Percentiles rank a stretch among this genome's conserved stretches.
These are phyloP conservation scores for Epithele typhae DNA, from an alignment of 768 basidiomycete genomes.

Conservation along the genomic window DNA sequence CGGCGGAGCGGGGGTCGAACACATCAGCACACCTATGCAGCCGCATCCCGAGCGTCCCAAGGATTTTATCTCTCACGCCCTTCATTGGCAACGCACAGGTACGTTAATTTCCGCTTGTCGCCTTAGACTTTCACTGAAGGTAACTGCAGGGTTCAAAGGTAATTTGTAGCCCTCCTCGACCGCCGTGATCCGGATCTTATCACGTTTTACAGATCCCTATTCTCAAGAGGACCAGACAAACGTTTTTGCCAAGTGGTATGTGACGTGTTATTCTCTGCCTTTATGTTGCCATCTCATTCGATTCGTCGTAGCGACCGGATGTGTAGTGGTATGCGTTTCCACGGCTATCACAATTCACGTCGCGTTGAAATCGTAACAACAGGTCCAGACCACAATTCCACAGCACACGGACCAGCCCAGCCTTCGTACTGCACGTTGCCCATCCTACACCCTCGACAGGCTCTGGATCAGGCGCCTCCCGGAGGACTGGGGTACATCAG, in stretches of 20 bases:
- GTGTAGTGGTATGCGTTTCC: constrained; percentile 39
- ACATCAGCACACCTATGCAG: constrained; percentile 37
- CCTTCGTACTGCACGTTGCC: constrained; percentile 54
- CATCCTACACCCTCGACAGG: constrained; percentile 42
- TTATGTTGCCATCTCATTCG: not conserved
- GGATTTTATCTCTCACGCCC: constrained; percentile 48
- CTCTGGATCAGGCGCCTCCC: constrained; percentile 22
- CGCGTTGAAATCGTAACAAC: not conserved
- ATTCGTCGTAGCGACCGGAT: constrained; percentile 38
- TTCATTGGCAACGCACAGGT: constrained; percentile 60
- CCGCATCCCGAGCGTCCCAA: constrained; percentile 47
- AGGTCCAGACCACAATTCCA: constrained; percentile 49
- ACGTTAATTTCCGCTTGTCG: constrained; percentile 6
- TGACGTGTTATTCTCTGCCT: not conserved
- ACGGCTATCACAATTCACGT: not conserved
- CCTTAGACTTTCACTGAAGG: not conserved
- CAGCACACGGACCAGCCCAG: constrained; percentile 33
- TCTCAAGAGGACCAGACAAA: constrained; percentile 49
- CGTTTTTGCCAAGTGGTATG: constrained; percentile 53
- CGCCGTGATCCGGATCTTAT: no score
- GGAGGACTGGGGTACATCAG: constrained; percentile 45
- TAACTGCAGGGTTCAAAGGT: constrained; percentile 49
- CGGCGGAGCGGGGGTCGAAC: constrained; percentile 40
- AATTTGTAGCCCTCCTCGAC: not conserved
- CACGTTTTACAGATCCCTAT: constrained; percentile 44